These are phyloP conservation scores for Lindgomyces ingoldianus DNA, from an alignment of 495 filamentous ascomycete genomes.

Conservation along the genomic window DNA sequence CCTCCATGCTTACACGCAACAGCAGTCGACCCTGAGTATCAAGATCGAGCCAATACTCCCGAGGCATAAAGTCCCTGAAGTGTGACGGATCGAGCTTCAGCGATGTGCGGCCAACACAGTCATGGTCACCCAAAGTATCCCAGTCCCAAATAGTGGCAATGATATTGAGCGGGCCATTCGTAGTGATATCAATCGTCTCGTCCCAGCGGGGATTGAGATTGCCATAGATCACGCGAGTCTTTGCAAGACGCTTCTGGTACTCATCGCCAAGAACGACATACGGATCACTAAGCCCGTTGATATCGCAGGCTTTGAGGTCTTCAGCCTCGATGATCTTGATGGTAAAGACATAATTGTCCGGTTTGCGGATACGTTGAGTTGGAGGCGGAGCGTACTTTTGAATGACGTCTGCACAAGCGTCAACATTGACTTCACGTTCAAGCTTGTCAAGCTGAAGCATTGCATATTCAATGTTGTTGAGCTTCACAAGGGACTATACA, in stretches of 20 bases:
- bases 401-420: constrained; percentile 84
- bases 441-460: constrained; percentile 86
- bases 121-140: constrained; percentile 95
- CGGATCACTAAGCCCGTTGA: constrained; percentile 90
- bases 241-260: constrained; percentile 95
- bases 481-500: constrained; percentile 84
- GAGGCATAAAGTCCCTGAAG: constrained; percentile 91
- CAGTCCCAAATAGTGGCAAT: constrained; percentile 99
- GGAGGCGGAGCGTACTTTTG: constrained; percentile 62
- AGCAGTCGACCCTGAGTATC: constrained; percentile 92
- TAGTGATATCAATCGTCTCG: constrained; percentile 93
- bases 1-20: constrained; percentile 95
- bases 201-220: constrained; percentile 98
- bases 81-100: constrained; percentile 92
- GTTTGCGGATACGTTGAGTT: constrained; percentile 54
- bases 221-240: constrained; percentile 88
- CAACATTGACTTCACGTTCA: constrained; percentile 88
- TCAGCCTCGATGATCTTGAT: constrained; percentile 99
- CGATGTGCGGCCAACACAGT: constrained; percentile 92
- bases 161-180: constrained; percentile 85
- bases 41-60: constrained; percentile 96
- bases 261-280: constrained; percentile 97
- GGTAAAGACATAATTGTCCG: constrained; percentile 90
- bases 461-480: constrained; percentile 96
- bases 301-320: constrained; percentile 95